These are phyloP conservation scores for Tinospora cordifolia DNA, from an alignment of 164 flowering plant species.

Conservation along the genomic window DNA sequence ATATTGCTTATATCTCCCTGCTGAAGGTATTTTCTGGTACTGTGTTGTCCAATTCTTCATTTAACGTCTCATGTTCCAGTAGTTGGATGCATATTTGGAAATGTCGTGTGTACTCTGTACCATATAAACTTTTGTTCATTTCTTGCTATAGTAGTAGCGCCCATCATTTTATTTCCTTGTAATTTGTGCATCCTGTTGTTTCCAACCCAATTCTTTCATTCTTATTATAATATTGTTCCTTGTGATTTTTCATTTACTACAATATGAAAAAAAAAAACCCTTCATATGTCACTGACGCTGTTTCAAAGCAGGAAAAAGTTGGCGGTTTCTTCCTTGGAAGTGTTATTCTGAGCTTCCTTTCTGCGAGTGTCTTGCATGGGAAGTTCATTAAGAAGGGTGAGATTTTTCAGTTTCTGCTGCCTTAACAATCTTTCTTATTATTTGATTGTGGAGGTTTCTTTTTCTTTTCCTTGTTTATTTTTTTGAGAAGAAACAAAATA, in stretches of 20 bases:
- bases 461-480: no score
- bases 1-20: conserved; percentile 17
- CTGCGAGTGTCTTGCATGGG: conserved; percentile 25
- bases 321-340: conserved; percentile 26
- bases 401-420: conserved; percentile 8
- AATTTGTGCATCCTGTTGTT: background rate
- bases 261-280: background rate
- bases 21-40: conserved; percentile 27
- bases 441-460: background rate
- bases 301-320: conserved; percentile 28
- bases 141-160: background rate
- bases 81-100: background rate
- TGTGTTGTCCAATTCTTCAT: background rate
- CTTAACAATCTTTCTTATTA: background rate
- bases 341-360: conserved; percentile 23
- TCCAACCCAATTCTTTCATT: background rate
- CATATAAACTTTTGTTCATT: background rate
- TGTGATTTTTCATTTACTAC: background rate
- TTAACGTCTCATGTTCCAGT: background rate
- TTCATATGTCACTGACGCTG: conserved; percentile 2
- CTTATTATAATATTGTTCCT: background rate
- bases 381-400: conserved; percentile 57
- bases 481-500: no score
- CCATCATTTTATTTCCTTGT: background rate
- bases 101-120: background rate